Evolutionary conservation across 768 basidiomycete species (phyloP).

Genomic region (Trametes villosa): DNA sequence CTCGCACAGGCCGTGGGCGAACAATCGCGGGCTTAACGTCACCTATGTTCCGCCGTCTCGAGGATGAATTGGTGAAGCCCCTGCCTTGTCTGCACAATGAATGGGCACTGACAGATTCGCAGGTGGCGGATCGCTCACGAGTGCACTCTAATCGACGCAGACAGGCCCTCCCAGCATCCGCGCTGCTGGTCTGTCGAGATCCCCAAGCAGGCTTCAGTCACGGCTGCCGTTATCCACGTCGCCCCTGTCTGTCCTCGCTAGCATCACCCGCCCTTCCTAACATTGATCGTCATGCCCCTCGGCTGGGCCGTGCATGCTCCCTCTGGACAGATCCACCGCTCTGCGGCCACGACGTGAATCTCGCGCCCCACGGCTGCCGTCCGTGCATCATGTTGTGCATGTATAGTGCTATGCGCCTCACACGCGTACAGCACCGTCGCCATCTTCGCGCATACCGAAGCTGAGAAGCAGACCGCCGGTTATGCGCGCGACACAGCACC

Average conservation of each 20-base stretch:
- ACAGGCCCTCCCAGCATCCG: not conserved
- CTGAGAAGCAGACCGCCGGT: no score
- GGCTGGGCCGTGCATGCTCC: no score
- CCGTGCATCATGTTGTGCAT: no score
- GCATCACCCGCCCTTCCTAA: not conserved
- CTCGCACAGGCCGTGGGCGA: constrained; percentile 22
- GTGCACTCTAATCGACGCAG: not conserved
- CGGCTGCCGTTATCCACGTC: not conserved
- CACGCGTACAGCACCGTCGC: no score
- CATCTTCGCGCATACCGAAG: no score
- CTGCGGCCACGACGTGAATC: no score
- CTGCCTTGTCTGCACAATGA: not conserved
- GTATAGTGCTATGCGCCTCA: no score
- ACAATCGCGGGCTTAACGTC: constrained; percentile 17
- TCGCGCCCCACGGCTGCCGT: no score
- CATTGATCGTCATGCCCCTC: not conserved
- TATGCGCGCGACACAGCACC: no score
- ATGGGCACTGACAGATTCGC: not conserved
- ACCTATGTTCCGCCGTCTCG: constrained; percentile 22
- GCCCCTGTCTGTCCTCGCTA: not conserved
- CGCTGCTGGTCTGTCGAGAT: not conserved
- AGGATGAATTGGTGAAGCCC: not conserved
- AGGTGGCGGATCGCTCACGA: not conserved
- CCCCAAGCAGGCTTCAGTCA: not conserved
- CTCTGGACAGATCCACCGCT: no score